These are phyloP conservation scores for Ramaria rubella DNA, from an alignment of 768 basidiomycete genomes.

Conservation along the genomic window DNA sequence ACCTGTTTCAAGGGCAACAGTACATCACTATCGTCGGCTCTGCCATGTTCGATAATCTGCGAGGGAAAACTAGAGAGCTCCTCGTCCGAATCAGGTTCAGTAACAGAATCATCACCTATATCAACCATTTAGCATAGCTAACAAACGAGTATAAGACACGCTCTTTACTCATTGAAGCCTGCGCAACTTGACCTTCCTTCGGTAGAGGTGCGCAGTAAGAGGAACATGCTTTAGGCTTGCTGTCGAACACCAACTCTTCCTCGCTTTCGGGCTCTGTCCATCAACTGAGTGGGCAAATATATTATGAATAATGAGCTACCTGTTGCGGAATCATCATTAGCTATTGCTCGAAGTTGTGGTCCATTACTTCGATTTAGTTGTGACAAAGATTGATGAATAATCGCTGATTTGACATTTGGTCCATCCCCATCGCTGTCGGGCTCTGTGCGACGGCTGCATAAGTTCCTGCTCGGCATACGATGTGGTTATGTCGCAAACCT, in stretches of 20 bases:
- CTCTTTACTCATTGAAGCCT: neutral
- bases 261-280: slow-evolving; percentile 6
- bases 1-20: slow-evolving; percentile 6
- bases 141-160: neutral
- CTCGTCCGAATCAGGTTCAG: slow-evolving; percentile 40
- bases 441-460: neutral
- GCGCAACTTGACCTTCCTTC: neutral
- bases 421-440: neutral
- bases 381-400: neutral
- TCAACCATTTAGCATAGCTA: neutral
- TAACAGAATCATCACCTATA: slow-evolving; percentile 32
- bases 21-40: slow-evolving; percentile 27
- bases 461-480: neutral
- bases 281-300: neutral
- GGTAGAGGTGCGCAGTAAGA: neutral
- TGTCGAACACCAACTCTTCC: neutral
- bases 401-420: neutral
- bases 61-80: slow-evolving; percentile 7
- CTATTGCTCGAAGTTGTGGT: neutral
- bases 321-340: neutral
- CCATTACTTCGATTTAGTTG: neutral
- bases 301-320: neutral
- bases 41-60: slow-evolving; percentile 19
- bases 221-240: neutral
- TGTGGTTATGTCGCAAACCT: neutral